Base-by-base conservation (phyloP, 2,329 filamentous ascomycete species). In the Botrytis galanthina region DNA sequence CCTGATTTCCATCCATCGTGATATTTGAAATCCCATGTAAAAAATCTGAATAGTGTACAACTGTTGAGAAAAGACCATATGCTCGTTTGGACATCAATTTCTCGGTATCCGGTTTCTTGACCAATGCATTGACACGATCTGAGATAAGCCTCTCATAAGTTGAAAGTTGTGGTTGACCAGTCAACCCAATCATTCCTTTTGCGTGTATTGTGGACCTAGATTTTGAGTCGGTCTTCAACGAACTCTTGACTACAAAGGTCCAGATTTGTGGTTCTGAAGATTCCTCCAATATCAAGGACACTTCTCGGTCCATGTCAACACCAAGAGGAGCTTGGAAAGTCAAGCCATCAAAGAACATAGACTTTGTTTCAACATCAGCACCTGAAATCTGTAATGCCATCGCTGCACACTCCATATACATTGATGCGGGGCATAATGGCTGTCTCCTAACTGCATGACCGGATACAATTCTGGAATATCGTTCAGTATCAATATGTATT, bases 81-180 rank as follows among this genome's bases (percentile, higher is more conserved):
- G 69, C 69, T 44, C 69, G 57, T 39, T 71, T 71, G 10, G 69
- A 71, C 42, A 61, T 46, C 57, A 71, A 37, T n/a, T 71, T 71
- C 20, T 71, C 69, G 4, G 39, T 46, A 32, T 62, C 32, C 16
- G 29, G 29, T 26, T 62, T 51, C 35, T 44, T 37, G 3, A 22
- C 5, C 35, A 71, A 48, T n/a, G 35, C 32, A 9, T 51, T 18
- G 7, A 61, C 4, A 37, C 54, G 57, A 20, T 44, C 39, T 12
- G 37, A 59, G 48, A 71, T 46, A 18, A 71, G 54, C 14, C 42
- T 64, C 42, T 64, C 39, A 46, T 64, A 64, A 16, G 42, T 64
- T 4, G 62, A 64, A 6, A 64, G 62, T 46, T 64, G 39, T 44
- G 62, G 18, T 35, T 64, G 62, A 46, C 29, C 26, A 8, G 42